Percentiles rank a stretch among this genome's conserved stretches.
Evolutionary conservation across 1,284 basidiomycete species (phyloP).

Genomic region (Cystobasidiaceae sp.): DNA sequence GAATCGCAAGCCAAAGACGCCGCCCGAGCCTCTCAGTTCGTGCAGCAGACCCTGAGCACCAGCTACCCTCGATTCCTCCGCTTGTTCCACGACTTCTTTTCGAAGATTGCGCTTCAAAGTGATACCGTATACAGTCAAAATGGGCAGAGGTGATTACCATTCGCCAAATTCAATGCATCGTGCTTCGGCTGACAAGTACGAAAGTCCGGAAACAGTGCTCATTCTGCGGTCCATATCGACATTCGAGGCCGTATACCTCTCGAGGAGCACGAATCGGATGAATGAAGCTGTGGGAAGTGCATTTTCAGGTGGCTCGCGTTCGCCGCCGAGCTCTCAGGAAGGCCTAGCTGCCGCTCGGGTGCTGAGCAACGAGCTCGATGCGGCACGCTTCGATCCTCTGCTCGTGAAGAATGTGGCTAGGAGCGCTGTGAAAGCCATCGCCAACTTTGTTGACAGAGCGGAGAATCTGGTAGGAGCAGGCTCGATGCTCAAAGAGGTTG

Average conservation of each 20-base stretch:
- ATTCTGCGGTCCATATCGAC: constrained; percentile 72
- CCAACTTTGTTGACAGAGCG: constrained; percentile 58
- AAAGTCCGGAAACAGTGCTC: constrained; percentile 81
- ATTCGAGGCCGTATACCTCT: constrained; percentile 78
- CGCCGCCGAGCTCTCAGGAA: constrained; percentile 67
- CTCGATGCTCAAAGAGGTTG: background rate
- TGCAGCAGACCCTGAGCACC: constrained; percentile 76
- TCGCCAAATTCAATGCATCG: background rate
- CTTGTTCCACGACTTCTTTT: constrained; percentile 91
- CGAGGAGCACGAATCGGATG: constrained; percentile 71
- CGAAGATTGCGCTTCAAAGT: constrained; percentile 86
- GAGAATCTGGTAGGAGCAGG: constrained; percentile 60
- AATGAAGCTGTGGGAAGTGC: constrained; percentile 71
- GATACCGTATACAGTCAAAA: constrained; percentile 79
- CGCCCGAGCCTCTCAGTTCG: constrained; percentile 63
- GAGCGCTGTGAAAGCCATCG: constrained; percentile 62
- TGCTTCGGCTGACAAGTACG: background rate
- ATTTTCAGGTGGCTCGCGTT: constrained; percentile 55
- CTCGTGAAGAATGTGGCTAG: constrained; percentile 72
- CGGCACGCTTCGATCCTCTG: constrained; percentile 85
- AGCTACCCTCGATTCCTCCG: constrained; percentile 81
- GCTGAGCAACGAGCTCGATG: constrained; percentile 83
- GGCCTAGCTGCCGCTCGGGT: constrained; percentile 69
- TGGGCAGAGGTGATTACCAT: constrained; percentile 65
- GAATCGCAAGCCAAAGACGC: constrained; percentile 73